phyloP scores from a whole-genome alignment of 352 stramenopile species.

The Chrysophaeum taylorii region DNA sequence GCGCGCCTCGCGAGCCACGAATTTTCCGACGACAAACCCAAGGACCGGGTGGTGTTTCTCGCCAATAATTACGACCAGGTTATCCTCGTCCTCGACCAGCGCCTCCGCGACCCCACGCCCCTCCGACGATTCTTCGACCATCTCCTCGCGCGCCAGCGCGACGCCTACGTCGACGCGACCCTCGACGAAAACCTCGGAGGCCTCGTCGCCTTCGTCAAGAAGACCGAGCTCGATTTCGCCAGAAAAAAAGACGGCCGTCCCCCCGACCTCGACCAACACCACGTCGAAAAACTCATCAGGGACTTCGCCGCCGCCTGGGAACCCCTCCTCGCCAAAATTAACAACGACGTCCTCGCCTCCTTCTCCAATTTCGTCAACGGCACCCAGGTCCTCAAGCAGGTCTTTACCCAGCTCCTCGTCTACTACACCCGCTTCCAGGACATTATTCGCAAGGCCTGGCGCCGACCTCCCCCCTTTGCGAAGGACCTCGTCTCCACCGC shows the following conservation, averaged over 20 bases:
- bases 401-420: slow-evolving; percentile 89
- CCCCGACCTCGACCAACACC: slow-evolving; percentile 67
- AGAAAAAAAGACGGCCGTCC: slow-evolving; percentile 14
- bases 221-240: slow-evolving; percentile 71
- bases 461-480: slow-evolving; percentile 60
- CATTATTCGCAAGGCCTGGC: slow-evolving; percentile 81
- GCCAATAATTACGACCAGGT: slow-evolving; percentile 97
- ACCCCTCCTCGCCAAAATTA: slow-evolving; percentile 87
- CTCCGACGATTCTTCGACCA: slow-evolving; percentile 87
- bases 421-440: slow-evolving; percentile 98
- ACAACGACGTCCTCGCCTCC: slow-evolving; percentile 89
- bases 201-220: slow-evolving; percentile 93
- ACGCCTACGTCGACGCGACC: slow-evolving; percentile 94
- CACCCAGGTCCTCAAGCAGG: slow-evolving; percentile 30
- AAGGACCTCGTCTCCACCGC: slow-evolving; percentile 86
- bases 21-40: slow-evolving; percentile 62
- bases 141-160: slow-evolving; percentile 74
- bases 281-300: slow-evolving; percentile 81
- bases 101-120: slow-evolving; percentile 66
- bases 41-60: slow-evolving; percentile 89
- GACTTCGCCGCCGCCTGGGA: slow-evolving; percentile 93
- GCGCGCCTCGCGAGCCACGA: slow-evolving; percentile 39
- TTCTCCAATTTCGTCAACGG: slow-evolving; percentile 95
- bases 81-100: slow-evolving; percentile 83
- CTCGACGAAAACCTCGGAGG: slow-evolving; percentile 77